Evolutionary conservation across 768 basidiomycete species (phyloP), one percentile per base, ranked within the genome.

Genomic region (Tephrocybe sp.): DNA sequence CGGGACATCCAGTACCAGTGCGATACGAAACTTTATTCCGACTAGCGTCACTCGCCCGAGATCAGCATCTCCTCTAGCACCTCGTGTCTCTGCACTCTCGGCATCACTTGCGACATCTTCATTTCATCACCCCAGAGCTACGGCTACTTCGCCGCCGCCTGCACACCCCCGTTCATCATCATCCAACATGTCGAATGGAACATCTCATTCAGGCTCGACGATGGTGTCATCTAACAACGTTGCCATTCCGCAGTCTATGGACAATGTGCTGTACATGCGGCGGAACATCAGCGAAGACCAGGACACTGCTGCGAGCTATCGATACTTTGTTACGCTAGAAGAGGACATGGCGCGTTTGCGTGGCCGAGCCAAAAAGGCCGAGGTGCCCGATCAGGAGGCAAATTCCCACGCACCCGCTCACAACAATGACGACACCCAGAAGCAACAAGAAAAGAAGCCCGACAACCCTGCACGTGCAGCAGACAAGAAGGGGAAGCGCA

Each of bases 81-180:
- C 74, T 24, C 70, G 72, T 42, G 53, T 74, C 25, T 90, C 87
- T 45, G 79, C 83, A 4, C 76, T 90, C 36, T 88, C 87, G 16
- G 79, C 79, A n/a, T 88, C 87, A 27, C 70, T 89, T 37, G 80
- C 75, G 5, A 78, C 77, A 18, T 74, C 84, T 16, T 67, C 69
- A 13, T 80, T 87, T 56, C 76, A 84, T 50, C 71, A 80, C 56
- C 76, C 79, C 4, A 74, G 64, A 48, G 69, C 70, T 19, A 57
- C 49, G 44, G 54, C 54, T 38, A 61, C 60, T 18, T 57, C 45
- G 16, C 30, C 54, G 7, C 53, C 62, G 11, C 54, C 58, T 42
- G 51, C 45, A 12, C 29, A 46, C 27, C 24, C 34, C 25, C 25
- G 53, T 43, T 53, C 54, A 22, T 38, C 59, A 29, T 40, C 58